Conservation (phyloP, 495 filamentous ascomycete species). For the Tuber microsphaerosporum region DNA sequence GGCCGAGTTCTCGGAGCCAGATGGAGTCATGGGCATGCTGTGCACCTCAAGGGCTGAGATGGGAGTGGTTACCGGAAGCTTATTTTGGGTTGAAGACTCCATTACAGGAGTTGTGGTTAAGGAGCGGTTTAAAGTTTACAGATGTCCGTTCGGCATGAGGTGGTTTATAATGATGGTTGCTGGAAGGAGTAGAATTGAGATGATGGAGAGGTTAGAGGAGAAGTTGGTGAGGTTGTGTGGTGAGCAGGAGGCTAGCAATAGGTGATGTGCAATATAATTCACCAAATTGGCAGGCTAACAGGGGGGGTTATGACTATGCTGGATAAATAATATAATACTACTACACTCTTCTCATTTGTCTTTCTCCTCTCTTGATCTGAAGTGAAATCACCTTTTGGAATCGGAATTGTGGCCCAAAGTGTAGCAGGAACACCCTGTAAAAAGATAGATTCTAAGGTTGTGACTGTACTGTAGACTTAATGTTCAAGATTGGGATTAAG, state of each 20-base stretch:
- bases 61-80: not conserved
- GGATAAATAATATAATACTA: not conserved
- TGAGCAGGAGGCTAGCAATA: not conserved
- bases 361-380: no score
- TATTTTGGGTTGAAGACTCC: not conserved
- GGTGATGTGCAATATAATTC: not conserved
- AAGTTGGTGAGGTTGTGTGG: not conserved
- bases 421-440: no score
- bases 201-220: conserved; percentile 2
- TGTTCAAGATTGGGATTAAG: no score
- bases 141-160: conserved; percentile 6
- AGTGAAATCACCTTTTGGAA: no score
- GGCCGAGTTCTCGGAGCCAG: not conserved
- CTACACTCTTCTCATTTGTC: not conserved
- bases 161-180: conserved; percentile 18
- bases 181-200: not conserved
- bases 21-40: not conserved
- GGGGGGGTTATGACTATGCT: not conserved
- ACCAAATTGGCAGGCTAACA: not conserved
- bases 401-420: no score
- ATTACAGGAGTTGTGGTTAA: not conserved
- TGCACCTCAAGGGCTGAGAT: not conserved
- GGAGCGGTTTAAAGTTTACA: conserved; percentile 17
- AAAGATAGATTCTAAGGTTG: no score
- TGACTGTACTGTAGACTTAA: no score